phyloP scores from a whole-genome alignment of 208 protist species.

The Kentomonas sorsogonicus region DNA sequence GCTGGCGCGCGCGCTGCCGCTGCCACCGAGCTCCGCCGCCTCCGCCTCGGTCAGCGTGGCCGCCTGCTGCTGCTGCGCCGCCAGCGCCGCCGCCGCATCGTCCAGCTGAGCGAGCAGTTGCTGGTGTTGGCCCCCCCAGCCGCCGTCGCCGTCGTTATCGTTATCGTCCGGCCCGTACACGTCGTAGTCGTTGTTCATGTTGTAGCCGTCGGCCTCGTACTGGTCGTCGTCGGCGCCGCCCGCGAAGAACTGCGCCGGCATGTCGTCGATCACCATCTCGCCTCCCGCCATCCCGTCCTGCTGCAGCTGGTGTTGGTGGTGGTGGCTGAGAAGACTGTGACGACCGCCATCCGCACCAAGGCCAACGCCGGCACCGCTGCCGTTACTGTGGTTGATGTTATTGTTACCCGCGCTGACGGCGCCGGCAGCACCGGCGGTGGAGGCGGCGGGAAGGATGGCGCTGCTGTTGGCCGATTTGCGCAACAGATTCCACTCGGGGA shows the following conservation, averaged over 20 bases:
- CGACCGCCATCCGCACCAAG: neutral
- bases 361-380: neutral
- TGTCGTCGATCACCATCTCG: slow-evolving; percentile 25
- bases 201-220: slow-evolving; percentile 40
- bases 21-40: slow-evolving; percentile 9
- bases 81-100: slow-evolving; percentile 11
- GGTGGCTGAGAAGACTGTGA: too few species aligned
- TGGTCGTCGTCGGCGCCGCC: slow-evolving; percentile 53
- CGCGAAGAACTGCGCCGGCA: slow-evolving; percentile 80
- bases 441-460: slow-evolving; percentile 13
- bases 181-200: slow-evolving; percentile 29
- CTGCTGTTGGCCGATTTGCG: slow-evolving; percentile 61
- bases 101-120: slow-evolving; percentile 48
- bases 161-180: slow-evolving; percentile 29
- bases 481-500: slow-evolving; percentile 74
- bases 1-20: slow-evolving; percentile 1
- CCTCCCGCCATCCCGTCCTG: slow-evolving; percentile 7
- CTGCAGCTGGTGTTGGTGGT: too few species aligned
- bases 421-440: too few species aligned
- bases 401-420: too few species aligned
- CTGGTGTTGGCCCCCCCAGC: slow-evolving; percentile 23
- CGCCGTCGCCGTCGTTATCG: slow-evolving; percentile 17
- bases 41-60: slow-evolving; percentile 2
- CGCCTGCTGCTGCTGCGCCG: slow-evolving; percentile 11
- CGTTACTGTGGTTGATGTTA: neutral